Conservation (phyloP, 2,329 filamentous ascomycete species). For the Aspergillus felis region DNA sequence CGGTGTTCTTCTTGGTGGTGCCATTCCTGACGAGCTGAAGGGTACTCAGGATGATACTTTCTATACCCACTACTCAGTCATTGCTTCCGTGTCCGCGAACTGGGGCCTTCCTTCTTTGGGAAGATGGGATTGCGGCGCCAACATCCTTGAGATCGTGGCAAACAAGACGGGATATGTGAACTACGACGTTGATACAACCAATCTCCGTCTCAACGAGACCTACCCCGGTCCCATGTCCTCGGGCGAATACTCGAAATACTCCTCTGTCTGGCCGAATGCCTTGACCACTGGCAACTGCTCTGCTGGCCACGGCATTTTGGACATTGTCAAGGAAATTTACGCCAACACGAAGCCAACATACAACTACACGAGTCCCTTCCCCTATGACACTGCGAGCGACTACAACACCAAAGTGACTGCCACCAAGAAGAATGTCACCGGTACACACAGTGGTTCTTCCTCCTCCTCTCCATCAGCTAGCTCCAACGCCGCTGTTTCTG, state of each 20-base stretch:
- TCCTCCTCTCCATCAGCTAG: conserved; percentile 6
- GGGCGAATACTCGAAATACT: conserved; percentile 23
- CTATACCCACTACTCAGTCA: conserved; percentile 71
- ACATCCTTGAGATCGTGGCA: conserved; percentile 61
- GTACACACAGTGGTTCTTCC: conserved; percentile 6
- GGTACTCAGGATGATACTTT: conserved; percentile 67
- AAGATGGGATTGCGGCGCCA: conserved; percentile 69
- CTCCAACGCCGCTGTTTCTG: conserved; percentile 9
- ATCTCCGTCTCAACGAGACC: conserved; percentile 52
- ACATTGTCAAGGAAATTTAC: conserved; percentile 33
- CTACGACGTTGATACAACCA: conserved; percentile 37
- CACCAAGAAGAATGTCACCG: conserved; percentile 17
- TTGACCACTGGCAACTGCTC: conserved; percentile 27
- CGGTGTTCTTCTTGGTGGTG: conserved; percentile 69
- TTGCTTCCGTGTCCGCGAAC: conserved; percentile 66
- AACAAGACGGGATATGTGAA: conserved; percentile 56
- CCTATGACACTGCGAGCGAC: conserved; percentile 22
- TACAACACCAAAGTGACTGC: conserved; percentile 28
- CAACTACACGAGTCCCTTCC: conserved; percentile 34
- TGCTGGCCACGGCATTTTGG: conserved; percentile 33
- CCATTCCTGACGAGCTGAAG: conserved; percentile 58
- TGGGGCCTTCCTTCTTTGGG: conserved; percentile 67
- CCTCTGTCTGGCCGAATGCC: conserved; percentile 27
- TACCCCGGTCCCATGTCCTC: conserved; percentile 48
- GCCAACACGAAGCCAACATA: conserved; percentile 25